Conservation (phyloP, 345 rosid genomes). For the Aethionema arabicum region DNA sequence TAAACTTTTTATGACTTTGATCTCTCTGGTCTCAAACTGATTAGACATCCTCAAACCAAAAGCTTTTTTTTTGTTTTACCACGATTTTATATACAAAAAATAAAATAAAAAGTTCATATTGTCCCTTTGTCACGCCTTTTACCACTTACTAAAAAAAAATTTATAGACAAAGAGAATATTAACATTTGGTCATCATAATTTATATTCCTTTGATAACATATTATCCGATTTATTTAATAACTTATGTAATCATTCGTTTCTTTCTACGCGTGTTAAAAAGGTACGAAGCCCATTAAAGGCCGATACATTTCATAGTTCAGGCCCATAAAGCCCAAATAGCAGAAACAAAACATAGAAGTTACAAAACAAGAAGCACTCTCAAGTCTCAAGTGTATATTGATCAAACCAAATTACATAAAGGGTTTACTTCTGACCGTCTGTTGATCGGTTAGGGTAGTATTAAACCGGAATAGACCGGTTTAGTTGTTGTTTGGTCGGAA, state of each 20-base stretch:
- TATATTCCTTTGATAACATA: no score
- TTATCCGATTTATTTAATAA: no score
- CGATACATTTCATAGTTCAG: not conserved
- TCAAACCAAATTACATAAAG: not conserved
- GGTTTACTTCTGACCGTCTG: not conserved
- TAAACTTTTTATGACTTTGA: conserved; percentile 22
- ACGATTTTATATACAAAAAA: not conserved
- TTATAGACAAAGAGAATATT: conserved; percentile 18
- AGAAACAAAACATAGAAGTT: no score
- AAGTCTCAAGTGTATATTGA: not conserved
- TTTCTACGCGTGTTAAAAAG: not conserved
- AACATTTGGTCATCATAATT: conserved; percentile 26
- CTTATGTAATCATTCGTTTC: no score
- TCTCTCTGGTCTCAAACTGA: conserved; percentile 31
- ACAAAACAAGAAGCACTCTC: no score
- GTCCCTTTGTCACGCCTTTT: conserved; percentile 35
- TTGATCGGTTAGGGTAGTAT: not conserved
- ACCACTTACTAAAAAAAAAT: conserved; percentile 23
- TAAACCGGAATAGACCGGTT: not conserved
- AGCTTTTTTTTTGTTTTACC: conserved; percentile 22
- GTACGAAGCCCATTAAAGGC: not conserved
- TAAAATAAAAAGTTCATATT: conserved; percentile 6
- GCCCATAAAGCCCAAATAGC: no score
- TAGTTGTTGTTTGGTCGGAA: conserved; percentile 37
- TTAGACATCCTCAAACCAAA: conserved; percentile 35